Conservation (phyloP, 169 alveolate species). For the Theileria luwenshuni region DNA sequence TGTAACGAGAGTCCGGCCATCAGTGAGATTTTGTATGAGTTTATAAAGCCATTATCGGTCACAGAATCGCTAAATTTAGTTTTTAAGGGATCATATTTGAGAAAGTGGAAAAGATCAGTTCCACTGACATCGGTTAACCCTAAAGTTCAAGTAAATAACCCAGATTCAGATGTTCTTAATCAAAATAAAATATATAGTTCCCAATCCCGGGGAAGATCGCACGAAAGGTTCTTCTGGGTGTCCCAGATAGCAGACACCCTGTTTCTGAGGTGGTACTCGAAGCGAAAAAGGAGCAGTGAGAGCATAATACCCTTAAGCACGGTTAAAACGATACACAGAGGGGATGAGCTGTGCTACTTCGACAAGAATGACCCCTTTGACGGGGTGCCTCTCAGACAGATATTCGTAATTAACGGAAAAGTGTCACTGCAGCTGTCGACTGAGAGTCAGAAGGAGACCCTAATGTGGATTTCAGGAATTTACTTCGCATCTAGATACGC, state of each 20-base stretch:
- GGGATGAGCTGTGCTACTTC: constrained; percentile 38
- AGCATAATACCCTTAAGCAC: constrained; percentile 42
- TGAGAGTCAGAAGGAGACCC: constrained; percentile 11
- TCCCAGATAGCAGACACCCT: constrained; percentile 47
- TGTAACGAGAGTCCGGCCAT: constrained; percentile 32
- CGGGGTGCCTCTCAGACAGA: constrained; percentile 12
- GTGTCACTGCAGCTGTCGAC: constrained; percentile 56
- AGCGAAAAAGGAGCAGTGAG: constrained; percentile 48
- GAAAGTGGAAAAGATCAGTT: constrained; percentile 51
- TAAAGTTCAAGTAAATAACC: not conserved
- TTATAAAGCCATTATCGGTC: constrained; percentile 15
- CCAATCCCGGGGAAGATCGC: constrained; percentile 29
- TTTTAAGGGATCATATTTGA: constrained; percentile 41
- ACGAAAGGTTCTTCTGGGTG: constrained; percentile 70
- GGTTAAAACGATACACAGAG: constrained; percentile 33
- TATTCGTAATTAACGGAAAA: constrained; percentile 45
- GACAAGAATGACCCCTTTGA: constrained; percentile 25
- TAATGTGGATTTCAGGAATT: constrained; percentile 58
- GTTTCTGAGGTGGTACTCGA: constrained; percentile 66
- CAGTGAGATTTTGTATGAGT: constrained; percentile 23
- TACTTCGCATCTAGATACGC: constrained; percentile 54
- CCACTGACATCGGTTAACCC: constrained; percentile 28
- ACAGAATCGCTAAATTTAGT: constrained; percentile 39
- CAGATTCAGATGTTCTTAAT: not conserved
- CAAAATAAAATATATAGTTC: not conserved